Conservation (phyloP, 371 early-diverging fungal species). For the Haplosporangium sp. region DNA sequence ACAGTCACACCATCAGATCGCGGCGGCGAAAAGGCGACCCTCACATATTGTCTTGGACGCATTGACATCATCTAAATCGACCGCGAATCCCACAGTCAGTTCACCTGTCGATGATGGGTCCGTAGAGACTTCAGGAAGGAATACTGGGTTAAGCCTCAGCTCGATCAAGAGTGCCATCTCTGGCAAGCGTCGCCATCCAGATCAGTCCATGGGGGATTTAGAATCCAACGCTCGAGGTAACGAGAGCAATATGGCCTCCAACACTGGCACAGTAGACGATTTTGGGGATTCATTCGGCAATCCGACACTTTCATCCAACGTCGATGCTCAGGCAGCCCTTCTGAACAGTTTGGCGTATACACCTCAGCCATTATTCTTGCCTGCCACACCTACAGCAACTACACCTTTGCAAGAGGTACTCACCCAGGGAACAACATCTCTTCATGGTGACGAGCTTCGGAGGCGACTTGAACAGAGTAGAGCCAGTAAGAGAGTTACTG, state of each 20-base stretch:
- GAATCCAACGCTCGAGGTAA: constrained; percentile 18
- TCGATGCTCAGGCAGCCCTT: constrained; percentile 25
- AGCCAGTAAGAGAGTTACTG: constrained; percentile 1
- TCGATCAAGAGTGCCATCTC: constrained; percentile 41
- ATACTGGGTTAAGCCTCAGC: constrained; percentile 27
- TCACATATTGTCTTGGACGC: constrained; percentile 25
- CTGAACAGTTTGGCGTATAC: constrained; percentile 22
- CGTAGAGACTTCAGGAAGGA: constrained; percentile 18
- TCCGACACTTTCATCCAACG: not conserved
- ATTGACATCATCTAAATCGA: not conserved
- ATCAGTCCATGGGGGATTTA: constrained; percentile 26
- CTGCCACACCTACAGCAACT: constrained; percentile 8
- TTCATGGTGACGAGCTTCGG: constrained; percentile 14
- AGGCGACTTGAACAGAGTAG: constrained; percentile 20
- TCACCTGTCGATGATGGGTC: constrained; percentile 9
- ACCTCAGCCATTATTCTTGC: constrained; percentile 41
- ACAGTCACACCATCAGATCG: constrained; percentile 27
- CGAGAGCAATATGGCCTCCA: not conserved
- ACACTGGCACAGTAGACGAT: constrained; percentile 1
- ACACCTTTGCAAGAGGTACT: constrained; percentile 17
- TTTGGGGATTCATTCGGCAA: constrained; percentile 20
- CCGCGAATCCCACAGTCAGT: not conserved
- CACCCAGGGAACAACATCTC: constrained; percentile 15
- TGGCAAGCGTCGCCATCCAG: constrained; percentile 24
- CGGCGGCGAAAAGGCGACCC: constrained; percentile 24